Base-by-base conservation (phyloP, 106 monocot species). In the Apostasia shenzhenica region DNA sequence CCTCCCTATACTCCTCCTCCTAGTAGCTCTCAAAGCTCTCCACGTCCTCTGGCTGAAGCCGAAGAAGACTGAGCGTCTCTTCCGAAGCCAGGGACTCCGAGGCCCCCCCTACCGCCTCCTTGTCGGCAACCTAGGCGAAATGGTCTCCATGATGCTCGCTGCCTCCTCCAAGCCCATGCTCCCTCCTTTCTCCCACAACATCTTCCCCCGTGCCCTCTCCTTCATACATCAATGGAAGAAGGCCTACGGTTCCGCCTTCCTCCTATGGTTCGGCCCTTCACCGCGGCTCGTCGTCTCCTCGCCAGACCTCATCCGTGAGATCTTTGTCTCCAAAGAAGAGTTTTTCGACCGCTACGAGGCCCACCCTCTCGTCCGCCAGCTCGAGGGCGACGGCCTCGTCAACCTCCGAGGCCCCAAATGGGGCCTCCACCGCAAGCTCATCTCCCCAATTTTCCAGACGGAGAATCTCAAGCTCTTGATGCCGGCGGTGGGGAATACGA, bases 261-360 rank as follows among this genome's bases (percentile, higher is more conserved):
- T 92, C 14, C 79, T 92, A 39, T 92, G 88, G 85, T 92, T 92
- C 51, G 92, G 92, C 0, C 88, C 92, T 14, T 86, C 88, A 10
- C 75, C 92, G 7, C 77, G 92, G 39, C 77, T 92, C 10, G 69
- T 74, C 45, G 75, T 92, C 14, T 78, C 83, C 54, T 88, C 88
- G 61, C 92, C 88, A 11, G 92, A 92, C 51, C 85, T 92, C 50
- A 88, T 92, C 70, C 80, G 83, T 1, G 88, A 88, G 73, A 81
- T 92, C 66, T 69, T 92, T 38, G 71, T 92, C 56, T 79, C 88
- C 7, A 78, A 79, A 14, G 79, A 85, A 14, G 79, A 81, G 54
- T 50, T 54, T 37, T 92, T 85, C 83, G 92, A 92, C 55, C 85
- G 85, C 51, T 88, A 92, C 81, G 88, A 88, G 81, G 78, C 92